phyloP scores from a whole-genome alignment of 2,329 filamentous ascomycete species.

The Esteya vermicola region DNA sequence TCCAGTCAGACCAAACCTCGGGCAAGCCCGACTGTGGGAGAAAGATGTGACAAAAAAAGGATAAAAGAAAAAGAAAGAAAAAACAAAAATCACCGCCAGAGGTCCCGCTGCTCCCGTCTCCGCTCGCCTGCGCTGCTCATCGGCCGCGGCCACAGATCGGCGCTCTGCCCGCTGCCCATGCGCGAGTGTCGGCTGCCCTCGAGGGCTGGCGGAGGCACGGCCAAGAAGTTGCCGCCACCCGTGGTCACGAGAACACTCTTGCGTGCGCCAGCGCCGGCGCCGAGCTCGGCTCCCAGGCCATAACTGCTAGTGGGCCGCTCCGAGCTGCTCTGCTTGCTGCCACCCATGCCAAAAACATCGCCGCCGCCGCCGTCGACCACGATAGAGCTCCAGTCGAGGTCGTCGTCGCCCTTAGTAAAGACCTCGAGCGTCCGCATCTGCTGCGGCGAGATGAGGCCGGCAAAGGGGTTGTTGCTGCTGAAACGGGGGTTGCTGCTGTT shows the following conservation, averaged over 20 bases:
- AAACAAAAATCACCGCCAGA: constrained; percentile 23
- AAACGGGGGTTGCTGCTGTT: constrained; percentile 33
- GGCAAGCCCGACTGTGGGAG: too few species aligned
- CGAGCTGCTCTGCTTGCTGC: constrained; percentile 13
- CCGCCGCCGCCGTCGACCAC: constrained; percentile 23
- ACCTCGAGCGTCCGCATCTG: constrained; percentile 34
- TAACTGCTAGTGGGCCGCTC: constrained; percentile 39
- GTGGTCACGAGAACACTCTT: constrained; percentile 40
- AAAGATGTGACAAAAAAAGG: background rate
- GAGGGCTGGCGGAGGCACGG: constrained; percentile 25
- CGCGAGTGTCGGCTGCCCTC: constrained; percentile 1
- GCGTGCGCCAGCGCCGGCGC: constrained; percentile 31
- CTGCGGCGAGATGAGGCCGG: constrained; percentile 18
- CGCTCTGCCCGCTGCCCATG: constrained; percentile 8
- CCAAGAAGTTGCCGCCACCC: constrained; percentile 36
- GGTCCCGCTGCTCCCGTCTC: constrained; percentile 22
- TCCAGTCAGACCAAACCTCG: too few species aligned
- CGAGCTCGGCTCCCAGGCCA: constrained; percentile 40
- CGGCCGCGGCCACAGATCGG: constrained; percentile 28
- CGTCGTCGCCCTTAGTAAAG: constrained; percentile 45
- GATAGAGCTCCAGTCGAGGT: constrained; percentile 44
- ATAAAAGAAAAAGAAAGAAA: constrained; percentile 1
- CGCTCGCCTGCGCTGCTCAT: constrained; percentile 27
- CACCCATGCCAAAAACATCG: constrained; percentile 10
- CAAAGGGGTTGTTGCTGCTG: constrained; percentile 48